These are phyloP conservation scores for Fusarium luffae DNA, from an alignment of 2,329 filamentous ascomycete species.

Conservation along the genomic window DNA sequence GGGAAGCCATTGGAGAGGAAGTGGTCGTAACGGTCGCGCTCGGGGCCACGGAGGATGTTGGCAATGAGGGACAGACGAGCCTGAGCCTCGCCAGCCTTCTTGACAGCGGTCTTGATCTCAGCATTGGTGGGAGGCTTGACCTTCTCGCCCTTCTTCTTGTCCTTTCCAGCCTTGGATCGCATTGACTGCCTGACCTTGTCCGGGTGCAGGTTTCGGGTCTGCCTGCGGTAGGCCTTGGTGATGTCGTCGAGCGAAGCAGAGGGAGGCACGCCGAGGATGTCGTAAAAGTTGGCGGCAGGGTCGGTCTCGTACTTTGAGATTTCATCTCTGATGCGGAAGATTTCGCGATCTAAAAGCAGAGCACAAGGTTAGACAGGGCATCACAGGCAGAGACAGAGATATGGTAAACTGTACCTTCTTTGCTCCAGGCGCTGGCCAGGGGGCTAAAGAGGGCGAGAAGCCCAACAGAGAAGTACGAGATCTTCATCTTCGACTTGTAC, in stretches of 20 bases:
- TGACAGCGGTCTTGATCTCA: conserved; percentile 82
- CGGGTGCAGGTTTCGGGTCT: conserved; percentile 84
- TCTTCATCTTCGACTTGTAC: conserved; percentile 71
- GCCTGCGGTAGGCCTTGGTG: conserved; percentile 93
- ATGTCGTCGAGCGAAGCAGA: conserved; percentile 86
- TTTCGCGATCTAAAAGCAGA: conserved; percentile 81
- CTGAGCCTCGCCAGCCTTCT: conserved; percentile 84
- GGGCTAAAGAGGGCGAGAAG: conserved; percentile 75
- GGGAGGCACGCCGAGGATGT: conserved; percentile 82
- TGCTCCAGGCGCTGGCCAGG: conserved; percentile 81
- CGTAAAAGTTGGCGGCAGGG: conserved; percentile 87
- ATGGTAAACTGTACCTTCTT: conserved; percentile 73
- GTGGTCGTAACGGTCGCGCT: conserved; percentile 90
- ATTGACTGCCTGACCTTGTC: conserved; percentile 94
- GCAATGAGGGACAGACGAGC: conserved; percentile 85
- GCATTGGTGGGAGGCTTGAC: conserved; percentile 76
- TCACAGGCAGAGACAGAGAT: neutral
- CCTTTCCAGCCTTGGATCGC: conserved; percentile 73
- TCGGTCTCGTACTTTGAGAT: conserved; percentile 81
- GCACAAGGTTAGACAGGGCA: conserved; percentile 15
- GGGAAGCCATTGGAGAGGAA: conserved; percentile 95
- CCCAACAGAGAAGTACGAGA: conserved; percentile 73
- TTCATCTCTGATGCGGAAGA: conserved; percentile 95
- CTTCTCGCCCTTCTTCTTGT: conserved; percentile 68
- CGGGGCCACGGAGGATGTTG: conserved; percentile 83